phyloP scores from a whole-genome alignment of 2,329 filamentous ascomycete genomes.

The Ceratocystis ficicola region DNA sequence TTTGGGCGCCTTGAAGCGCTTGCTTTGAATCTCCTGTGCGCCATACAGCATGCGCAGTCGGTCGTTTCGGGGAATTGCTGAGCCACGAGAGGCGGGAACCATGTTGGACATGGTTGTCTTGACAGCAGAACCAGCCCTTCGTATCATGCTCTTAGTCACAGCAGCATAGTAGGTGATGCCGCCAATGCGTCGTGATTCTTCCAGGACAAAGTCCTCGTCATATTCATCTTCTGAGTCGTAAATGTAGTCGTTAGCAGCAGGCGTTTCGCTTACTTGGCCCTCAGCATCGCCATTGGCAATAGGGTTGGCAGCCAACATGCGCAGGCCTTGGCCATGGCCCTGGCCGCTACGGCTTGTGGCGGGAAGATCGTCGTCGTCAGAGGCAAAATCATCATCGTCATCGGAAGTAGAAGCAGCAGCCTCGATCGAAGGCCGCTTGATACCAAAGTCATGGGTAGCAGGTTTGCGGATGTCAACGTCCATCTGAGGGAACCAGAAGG shows the following conservation, averaged over 20 bases:
- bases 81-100: slow-evolving; percentile 43
- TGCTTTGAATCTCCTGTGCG: slow-evolving; percentile 42
- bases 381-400: slow-evolving; percentile 59
- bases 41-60: slow-evolving; percentile 43
- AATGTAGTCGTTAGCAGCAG: slow-evolving; percentile 53
- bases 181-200: slow-evolving; percentile 64
- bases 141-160: slow-evolving; percentile 28
- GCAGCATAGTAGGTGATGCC: slow-evolving; percentile 62
- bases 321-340: neutral
- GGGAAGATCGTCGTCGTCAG: slow-evolving; percentile 45
- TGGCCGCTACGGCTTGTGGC: neutral
- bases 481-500: slow-evolving; percentile 99
- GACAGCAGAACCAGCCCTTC: slow-evolving; percentile 15
- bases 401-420: slow-evolving; percentile 59
- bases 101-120: slow-evolving; percentile 26
- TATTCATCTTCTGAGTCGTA: slow-evolving; percentile 82
- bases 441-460: slow-evolving; percentile 76
- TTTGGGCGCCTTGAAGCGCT: slow-evolving; percentile 58
- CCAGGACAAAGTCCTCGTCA: slow-evolving; percentile 59
- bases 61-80: slow-evolving; percentile 46
- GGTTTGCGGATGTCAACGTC: slow-evolving; percentile 94
- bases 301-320: slow-evolving; percentile 29
- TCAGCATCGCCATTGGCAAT: slow-evolving; percentile 51
- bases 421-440: slow-evolving; percentile 53
- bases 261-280: slow-evolving; percentile 59